Conservation (phyloP, 768 basidiomycete species). For the Trametopsis cervina region DNA sequence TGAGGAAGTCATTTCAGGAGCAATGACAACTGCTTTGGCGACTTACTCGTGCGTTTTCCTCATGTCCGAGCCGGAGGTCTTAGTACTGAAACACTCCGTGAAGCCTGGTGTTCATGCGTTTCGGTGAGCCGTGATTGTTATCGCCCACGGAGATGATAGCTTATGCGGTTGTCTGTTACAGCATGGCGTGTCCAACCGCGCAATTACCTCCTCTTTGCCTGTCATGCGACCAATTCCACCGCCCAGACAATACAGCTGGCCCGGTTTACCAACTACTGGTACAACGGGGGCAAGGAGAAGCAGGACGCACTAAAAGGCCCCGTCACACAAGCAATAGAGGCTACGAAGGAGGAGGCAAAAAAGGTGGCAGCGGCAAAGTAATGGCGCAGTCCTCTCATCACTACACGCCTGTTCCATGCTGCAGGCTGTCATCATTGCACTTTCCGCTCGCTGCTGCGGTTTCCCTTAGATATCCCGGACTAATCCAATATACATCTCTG, state of each 20-base stretch:
- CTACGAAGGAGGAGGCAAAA: constrained; percentile 35
- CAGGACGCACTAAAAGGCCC: constrained; percentile 26
- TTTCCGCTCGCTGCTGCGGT: neutral
- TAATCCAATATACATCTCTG: constrained; percentile 2
- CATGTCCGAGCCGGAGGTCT: neutral
- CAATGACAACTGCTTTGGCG: constrained; percentile 90
- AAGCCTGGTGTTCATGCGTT: constrained; percentile 88
- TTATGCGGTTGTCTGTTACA: constrained; percentile 23
- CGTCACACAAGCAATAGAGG: constrained; percentile 41
- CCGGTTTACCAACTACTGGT: constrained; percentile 88
- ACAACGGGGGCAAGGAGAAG: constrained; percentile 80
- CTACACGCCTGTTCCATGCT: neutral
- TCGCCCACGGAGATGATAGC: neutral
- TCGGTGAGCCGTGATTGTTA: constrained; percentile 43
- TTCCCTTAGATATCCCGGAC: constrained; percentile 6
- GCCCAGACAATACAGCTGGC: constrained; percentile 80
- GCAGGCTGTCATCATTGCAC: neutral
- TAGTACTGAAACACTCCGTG: neutral
- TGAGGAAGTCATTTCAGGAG: constrained; percentile 94
- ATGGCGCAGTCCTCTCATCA: neutral
- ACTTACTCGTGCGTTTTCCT: constrained; percentile 81
- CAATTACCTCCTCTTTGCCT: constrained; percentile 93
- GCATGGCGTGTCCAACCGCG: constrained; percentile 95
- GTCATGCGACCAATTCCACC: constrained; percentile 86
- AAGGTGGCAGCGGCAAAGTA: constrained; percentile 25